phyloP scores from a whole-genome alignment of 2,329 filamentous ascomycete genomes.

The Neurospora sp. region DNA sequence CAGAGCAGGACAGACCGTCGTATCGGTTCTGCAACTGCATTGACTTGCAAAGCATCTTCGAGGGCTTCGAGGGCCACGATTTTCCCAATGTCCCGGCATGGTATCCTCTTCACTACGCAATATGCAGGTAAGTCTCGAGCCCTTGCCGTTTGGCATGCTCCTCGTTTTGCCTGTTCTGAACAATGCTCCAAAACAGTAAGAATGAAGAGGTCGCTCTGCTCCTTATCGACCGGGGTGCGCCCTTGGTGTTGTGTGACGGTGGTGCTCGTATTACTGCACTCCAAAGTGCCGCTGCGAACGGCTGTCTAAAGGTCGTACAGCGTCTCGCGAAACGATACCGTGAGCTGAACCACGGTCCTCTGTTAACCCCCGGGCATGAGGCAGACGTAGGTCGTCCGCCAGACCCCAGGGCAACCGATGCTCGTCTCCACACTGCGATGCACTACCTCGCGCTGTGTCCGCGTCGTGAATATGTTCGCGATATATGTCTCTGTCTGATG shows the following conservation, averaged over 20 bases:
- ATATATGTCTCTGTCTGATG: not conserved
- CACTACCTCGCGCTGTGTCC: constrained; percentile 1
- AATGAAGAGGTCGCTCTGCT: not conserved
- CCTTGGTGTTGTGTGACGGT: not conserved
- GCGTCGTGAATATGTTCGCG: not conserved
- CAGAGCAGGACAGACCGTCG: not conserved
- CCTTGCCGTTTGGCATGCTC: not conserved
- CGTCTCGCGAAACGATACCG: not conserved
- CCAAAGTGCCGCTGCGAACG: not conserved
- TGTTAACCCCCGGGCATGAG: not conserved
- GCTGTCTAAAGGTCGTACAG: not conserved
- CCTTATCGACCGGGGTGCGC: not conserved
- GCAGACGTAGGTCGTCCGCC: not conserved
- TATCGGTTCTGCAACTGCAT: not conserved
- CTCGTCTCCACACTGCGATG: not conserved
- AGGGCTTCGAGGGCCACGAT: not conserved
- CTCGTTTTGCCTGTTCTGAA: not conserved
- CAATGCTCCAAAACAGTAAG: not conserved
- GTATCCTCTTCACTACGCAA: constrained; percentile 1
- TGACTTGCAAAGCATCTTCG: not conserved
- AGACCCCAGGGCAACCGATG: not conserved
- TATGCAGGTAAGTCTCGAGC: constrained; percentile 1
- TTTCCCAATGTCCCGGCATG: not conserved
- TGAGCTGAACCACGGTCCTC: not conserved
- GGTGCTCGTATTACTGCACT: not conserved